Conservation (phyloP, 1,284 basidiomycete species). For the Xerocomus minutiporus region DNA sequence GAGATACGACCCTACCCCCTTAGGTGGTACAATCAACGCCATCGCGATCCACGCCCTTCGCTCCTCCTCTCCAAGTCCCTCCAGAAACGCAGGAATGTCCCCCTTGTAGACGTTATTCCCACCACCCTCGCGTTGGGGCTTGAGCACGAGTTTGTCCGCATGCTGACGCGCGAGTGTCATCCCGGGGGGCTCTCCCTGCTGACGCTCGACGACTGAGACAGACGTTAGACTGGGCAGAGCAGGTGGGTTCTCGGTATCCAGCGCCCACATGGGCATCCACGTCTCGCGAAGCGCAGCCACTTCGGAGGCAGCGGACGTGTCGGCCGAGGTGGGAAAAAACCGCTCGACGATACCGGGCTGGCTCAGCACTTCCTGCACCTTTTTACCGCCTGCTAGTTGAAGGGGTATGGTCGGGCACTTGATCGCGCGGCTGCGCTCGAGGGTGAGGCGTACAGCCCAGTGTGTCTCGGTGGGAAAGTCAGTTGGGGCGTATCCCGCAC, state of each 20-base stretch:
- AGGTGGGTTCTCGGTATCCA: constrained; percentile 39
- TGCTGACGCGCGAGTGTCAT: constrained; percentile 45
- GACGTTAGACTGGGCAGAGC: neutral
- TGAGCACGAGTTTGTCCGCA: constrained; percentile 72
- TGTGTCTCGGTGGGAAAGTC: constrained; percentile 66
- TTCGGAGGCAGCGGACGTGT: constrained; percentile 19
- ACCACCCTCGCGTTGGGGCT: constrained; percentile 95
- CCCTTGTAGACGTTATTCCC: constrained; percentile 93
- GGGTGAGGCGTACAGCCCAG: constrained; percentile 69
- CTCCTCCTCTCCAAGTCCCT: constrained; percentile 51
- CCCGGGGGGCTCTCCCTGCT: constrained; percentile 18
- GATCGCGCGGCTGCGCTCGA: constrained; percentile 82
- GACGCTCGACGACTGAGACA: neutral
- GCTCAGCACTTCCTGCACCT: constrained; percentile 88
- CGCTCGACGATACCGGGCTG: constrained; percentile 69
- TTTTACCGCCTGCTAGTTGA: constrained; percentile 94
- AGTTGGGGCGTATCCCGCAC: constrained; percentile 81
- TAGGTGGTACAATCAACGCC: constrained; percentile 82
- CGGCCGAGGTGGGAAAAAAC: constrained; percentile 46
- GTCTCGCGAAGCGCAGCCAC: constrained; percentile 54
- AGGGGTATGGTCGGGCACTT: constrained; percentile 91
- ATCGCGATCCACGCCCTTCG: constrained; percentile 89
- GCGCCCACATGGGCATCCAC: constrained; percentile 81
- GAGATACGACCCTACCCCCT: constrained; percentile 64
- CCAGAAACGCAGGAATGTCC: constrained; percentile 77